Evolutionary conservation across 768 basidiomycete genomes (phyloP), one percentile per base, ranked within the genome.

Genomic region (Leccinum olivaceopallidum): DNA sequence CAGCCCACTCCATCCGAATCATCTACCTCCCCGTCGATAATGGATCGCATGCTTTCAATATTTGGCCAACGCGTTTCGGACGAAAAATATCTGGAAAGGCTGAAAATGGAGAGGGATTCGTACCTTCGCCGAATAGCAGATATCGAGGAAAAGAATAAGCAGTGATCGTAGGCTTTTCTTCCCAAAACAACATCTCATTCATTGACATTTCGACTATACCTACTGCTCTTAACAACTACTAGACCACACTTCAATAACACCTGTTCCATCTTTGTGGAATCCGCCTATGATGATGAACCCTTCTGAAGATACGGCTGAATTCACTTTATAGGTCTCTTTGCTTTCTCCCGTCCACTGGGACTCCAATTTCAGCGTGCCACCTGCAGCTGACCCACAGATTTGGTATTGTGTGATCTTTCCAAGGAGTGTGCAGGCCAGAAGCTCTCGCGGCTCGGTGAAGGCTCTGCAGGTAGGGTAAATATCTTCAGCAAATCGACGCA

Each of bases 41-140:
- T 71, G 20, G 77, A 84, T 52, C 76, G 77, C 10, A 60, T 87
- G 44, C 60, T 76, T 37, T 67, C 69, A 2, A 22, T 63, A 16
- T 64, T 74, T 28, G 69, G 69, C 28, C 77, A 75, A 36, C 80
- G 76, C 55, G 68, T 94, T 4, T 81, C 90, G 6, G 86, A 94
- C 63, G 88, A 93, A 53, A 87, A 89, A 62, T 92, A 92, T 64
- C 64, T 93, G 55, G 70, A 71, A 30, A 82, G 80, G 60, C 68
- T 94, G 68, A 85, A 81, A 69, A 76, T 75, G 56, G 80, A 86
- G 52, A 79, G 89, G 63, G 82, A 83, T 5, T 73, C 71, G 9
- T 77, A 89, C 66, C 67, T 86, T 62, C 76, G 74, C 60, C 79
- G 81, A 59, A 90, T 92, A 71, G 77, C 75, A 54, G 81, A 84